Base-by-base conservation (phyloP, 1,139 yeast genomes). In the Geotrichum reessii region DNA sequence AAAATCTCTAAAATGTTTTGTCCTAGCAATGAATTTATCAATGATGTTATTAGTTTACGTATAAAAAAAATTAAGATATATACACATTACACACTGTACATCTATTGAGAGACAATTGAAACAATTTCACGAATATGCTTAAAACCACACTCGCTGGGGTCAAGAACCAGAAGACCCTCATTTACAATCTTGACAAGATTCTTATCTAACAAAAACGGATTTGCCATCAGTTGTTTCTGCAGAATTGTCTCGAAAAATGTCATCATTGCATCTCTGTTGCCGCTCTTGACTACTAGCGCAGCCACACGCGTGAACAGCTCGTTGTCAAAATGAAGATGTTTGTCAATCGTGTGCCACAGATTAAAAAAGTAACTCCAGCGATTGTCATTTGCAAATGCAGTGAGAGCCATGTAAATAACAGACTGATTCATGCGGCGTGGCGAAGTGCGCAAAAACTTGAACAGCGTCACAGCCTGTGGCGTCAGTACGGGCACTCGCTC, bases 361-460 rank as follows among this genome's bases (percentile, higher is more conserved):
- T 67, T 63, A 70, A 74, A 74, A 58, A 76, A 71, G 27, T 68
- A 64, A 14, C 63, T 63, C 76, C 77, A 76, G n/a, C 69, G 66
- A 22, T 64, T 63, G n/a, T 72, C 69, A 60, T 77, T 77, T 22
- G 74, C 75, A 54, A 72, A 71, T 1, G 76, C 69, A 0, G 77
- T 67, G 31, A 78, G 63, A 17, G 73, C 66, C 53, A 76, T 63
- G 1, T 72, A 63, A 24, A 76, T 62, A 50, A 69, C 62, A 8
- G 65, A 58, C 31, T 65, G 64, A 37, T 62, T 53, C 22, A 62
- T 56, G 14, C 60, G 58, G 25, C 64, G 61, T 27, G 63, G 64
- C 9, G 65, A 31, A 40, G 63, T 61, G 14, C 61, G 58, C 31
- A 69, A 61, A 17, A 71, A 58, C 17, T 65, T 61, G 52, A 66